These are phyloP conservation scores for Chaetoceros muelleri DNA, from an alignment of 108 stramenopile species.

Conservation along the genomic window DNA sequence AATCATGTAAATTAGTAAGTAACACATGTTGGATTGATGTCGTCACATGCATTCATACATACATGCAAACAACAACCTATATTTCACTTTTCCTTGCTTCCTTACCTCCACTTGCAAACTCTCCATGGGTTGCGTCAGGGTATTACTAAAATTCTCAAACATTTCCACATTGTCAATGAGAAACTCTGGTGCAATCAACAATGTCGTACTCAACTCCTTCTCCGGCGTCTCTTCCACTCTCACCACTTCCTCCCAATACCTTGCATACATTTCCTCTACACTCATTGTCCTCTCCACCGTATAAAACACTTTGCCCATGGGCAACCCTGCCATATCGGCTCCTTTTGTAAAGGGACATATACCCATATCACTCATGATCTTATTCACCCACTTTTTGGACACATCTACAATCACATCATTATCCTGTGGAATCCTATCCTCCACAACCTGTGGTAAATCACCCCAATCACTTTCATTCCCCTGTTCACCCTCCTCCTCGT, in stretches of 20 bases:
- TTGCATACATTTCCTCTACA: constrained; percentile 84
- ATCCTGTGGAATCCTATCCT: constrained; percentile 45
- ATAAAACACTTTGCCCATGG: constrained; percentile 84
- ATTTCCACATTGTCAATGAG: constrained; percentile 79
- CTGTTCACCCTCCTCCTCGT: constrained; percentile 8
- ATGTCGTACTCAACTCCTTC: constrained; percentile 68
- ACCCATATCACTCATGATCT: constrained; percentile 87
- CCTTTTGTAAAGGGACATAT: constrained; percentile 89
- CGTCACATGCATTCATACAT: neutral
- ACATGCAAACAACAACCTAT: neutral
- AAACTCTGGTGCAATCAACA: constrained; percentile 82
- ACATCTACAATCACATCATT: constrained; percentile 50
- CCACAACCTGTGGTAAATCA: constrained; percentile 42
- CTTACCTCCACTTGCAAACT: constrained; percentile 52
- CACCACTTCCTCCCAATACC: constrained; percentile 87
- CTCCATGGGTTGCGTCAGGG: constrained; percentile 82
- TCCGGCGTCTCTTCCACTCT: constrained; percentile 53
- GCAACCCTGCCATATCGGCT: constrained; percentile 75
- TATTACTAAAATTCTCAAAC: constrained; percentile 84
- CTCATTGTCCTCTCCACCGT: constrained; percentile 46
- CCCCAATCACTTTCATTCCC: constrained; percentile 4
- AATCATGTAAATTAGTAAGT: no score
- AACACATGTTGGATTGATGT: no score
- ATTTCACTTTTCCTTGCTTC: neutral
- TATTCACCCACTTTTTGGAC: constrained; percentile 59